Conservation (phyloP, 2,329 filamentous ascomycete genomes). For the Xylariaceae sp. region DNA sequence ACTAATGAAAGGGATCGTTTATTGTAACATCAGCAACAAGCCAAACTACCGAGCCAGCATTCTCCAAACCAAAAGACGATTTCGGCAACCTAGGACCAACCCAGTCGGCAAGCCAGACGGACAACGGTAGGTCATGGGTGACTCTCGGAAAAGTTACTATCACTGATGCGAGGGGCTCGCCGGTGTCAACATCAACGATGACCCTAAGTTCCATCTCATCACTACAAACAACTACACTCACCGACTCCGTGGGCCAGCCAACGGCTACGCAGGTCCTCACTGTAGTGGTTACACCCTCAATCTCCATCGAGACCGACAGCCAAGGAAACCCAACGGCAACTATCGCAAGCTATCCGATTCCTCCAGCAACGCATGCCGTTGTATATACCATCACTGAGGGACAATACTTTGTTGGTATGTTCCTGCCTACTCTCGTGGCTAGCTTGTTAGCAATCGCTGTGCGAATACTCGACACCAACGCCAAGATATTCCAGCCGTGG, state of each 20-base stretch:
- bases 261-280: slow-evolving; percentile 30
- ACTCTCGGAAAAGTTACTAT: slow-evolving; percentile 4
- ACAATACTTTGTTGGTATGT: slow-evolving; percentile 35
- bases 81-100: not conserved
- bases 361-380: not conserved
- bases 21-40: too few relatives aligned
- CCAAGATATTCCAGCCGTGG: slow-evolving; percentile 44
- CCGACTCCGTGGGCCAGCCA: slow-evolving; percentile 23
- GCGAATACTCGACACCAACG: slow-evolving; percentile 34
- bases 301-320: slow-evolving; percentile 25
- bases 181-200: not conserved
- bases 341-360: slow-evolving; percentile 18
- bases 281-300: slow-evolving; percentile 25
- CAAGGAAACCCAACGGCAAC: slow-evolving; percentile 32
- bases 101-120: not conserved
- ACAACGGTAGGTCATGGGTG: not conserved
- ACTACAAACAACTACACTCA: slow-evolving; percentile 8
- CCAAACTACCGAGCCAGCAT: not conserved
- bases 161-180: not conserved
- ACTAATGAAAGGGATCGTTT: too few relatives aligned
- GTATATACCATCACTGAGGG: slow-evolving; percentile 17
- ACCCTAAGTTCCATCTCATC: not conserved
- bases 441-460: slow-evolving; percentile 30
- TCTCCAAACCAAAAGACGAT: not conserved
- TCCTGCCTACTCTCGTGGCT: slow-evolving; percentile 32